Conservation (phyloP, 2,329 filamentous ascomycete species). For the Leptographium procerum region DNA sequence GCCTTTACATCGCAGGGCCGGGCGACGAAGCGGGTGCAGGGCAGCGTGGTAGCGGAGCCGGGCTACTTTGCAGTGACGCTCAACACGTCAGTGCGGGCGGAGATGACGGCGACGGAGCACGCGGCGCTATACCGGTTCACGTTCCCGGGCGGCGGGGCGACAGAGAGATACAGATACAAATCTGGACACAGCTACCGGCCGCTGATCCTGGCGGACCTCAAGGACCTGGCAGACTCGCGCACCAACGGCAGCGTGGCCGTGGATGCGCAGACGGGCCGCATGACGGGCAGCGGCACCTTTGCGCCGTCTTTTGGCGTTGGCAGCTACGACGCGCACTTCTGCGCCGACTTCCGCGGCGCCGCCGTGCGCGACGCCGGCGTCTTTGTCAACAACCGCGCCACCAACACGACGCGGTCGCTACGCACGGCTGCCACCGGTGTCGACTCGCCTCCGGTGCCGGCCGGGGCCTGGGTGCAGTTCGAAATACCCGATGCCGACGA, state of each 20-base stretch:
- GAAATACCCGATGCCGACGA: slow-evolving; percentile 25
- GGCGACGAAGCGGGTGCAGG: slow-evolving; percentile 24
- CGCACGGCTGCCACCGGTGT: slow-evolving; percentile 8
- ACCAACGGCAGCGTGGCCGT: slow-evolving; percentile 39
- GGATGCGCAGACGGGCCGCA: slow-evolving; percentile 35
- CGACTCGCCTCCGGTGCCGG: slow-evolving; percentile 24
- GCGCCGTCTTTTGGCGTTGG: slow-evolving; percentile 51
- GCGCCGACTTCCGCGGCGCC: slow-evolving; percentile 44
- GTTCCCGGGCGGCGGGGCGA: slow-evolving; percentile 22
- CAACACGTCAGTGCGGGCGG: slow-evolving; percentile 38
- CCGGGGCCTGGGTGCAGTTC: slow-evolving; percentile 47
- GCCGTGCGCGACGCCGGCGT: slow-evolving; percentile 23
- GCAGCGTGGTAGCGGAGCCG: slow-evolving; percentile 34
- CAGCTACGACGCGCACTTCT: slow-evolving; percentile 46
- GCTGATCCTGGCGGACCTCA: slow-evolving; percentile 46
- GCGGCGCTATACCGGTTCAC: slow-evolving; percentile 51
- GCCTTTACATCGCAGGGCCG: slow-evolving; percentile 38
- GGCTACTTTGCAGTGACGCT: slow-evolving; percentile 50
- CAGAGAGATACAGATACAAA: slow-evolving; percentile 12
- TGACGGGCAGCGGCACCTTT: slow-evolving; percentile 47
- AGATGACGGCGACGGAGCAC: slow-evolving; percentile 50
- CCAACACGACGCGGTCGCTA: slow-evolving; percentile 25
- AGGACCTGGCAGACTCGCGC: slow-evolving; percentile 43
- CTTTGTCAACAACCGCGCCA: slow-evolving; percentile 28
- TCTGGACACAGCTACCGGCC: slow-evolving; percentile 21